Conservation (phyloP, 371 early-diverging fungal species). For the Lichtheimia ornata region DNA sequence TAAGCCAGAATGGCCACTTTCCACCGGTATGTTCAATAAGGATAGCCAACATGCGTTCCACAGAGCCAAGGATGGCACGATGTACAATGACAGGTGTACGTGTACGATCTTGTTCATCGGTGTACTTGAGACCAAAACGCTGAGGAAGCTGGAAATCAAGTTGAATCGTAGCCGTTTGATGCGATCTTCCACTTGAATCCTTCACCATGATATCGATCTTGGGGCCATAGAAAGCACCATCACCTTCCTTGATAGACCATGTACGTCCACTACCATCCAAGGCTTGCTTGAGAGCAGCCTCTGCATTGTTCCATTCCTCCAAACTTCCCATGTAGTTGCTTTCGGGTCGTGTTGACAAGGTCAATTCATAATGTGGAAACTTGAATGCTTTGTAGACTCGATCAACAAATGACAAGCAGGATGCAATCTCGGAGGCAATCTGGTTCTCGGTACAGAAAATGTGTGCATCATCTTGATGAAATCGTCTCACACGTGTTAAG, state of each 20-base stretch:
- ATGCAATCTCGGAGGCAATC: slow-evolving; percentile 76
- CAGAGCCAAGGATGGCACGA: slow-evolving; percentile 91
- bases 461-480: slow-evolving; percentile 99
- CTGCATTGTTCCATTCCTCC: slow-evolving; percentile 94
- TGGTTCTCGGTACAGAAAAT: slow-evolving; percentile 90
- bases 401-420: slow-evolving; percentile 86
- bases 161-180: slow-evolving; percentile 99
- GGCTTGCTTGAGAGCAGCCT: slow-evolving; percentile 78
- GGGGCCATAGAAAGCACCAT: slow-evolving; percentile 99
- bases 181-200: slow-evolving; percentile 92
- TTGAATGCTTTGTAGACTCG: slow-evolving; percentile 87
- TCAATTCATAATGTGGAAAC: slow-evolving; percentile 78
- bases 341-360: slow-evolving; percentile 96
- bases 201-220: slow-evolving; percentile 99
- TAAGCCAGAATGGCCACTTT: slow-evolving; percentile 99
- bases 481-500: slow-evolving; percentile 91
- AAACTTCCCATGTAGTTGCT: slow-evolving; percentile 89
- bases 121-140: slow-evolving; percentile 87
- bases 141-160: slow-evolving; percentile 95
- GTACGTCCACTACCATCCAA: slow-evolving; percentile 74
- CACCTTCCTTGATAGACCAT: slow-evolving; percentile 96
- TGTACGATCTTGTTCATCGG: slow-evolving; percentile 51
- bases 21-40: slow-evolving; percentile 90
- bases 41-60: slow-evolving; percentile 96
- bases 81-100: slow-evolving; percentile 94